Conservation (phyloP, 345 rosid genomes). For the Lumnitzera littorea region DNA sequence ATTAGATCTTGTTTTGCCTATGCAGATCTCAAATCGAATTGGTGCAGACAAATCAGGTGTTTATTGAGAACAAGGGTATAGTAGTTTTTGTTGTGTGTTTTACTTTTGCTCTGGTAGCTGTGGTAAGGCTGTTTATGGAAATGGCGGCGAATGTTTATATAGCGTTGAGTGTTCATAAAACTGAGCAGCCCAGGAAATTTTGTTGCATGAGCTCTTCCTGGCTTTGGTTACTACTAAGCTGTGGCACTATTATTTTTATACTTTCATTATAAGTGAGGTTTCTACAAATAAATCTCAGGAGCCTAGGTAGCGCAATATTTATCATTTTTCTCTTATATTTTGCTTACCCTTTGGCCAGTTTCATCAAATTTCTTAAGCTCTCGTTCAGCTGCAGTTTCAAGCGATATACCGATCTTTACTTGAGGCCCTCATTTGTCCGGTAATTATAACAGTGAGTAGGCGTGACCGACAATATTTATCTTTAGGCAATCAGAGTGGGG, state of each 20-base stretch:
- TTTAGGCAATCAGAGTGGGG: too few species aligned
- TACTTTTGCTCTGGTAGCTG: constrained; percentile 46
- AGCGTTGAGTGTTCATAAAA: constrained; percentile 18
- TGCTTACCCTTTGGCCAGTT: too few species aligned
- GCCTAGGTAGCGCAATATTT: too few species aligned
- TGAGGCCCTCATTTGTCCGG: too few species aligned
- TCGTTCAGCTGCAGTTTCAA: too few species aligned
- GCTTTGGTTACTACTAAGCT: constrained; percentile 38
- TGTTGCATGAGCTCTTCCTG: constrained; percentile 48
- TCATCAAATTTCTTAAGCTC: too few species aligned
- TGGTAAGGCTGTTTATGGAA: constrained; percentile 41
- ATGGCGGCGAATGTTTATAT: constrained; percentile 23
- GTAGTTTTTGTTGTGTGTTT: constrained; percentile 52
- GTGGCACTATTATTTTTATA: constrained; percentile 37
- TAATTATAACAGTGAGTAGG: too few species aligned
- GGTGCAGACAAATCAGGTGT: constrained; percentile 38
- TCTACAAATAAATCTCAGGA: too few species aligned
- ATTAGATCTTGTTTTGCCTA: neutral
- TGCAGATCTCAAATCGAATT: constrained; percentile 52
- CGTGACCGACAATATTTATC: too few species aligned
- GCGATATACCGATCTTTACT: too few species aligned
- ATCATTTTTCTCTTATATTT: too few species aligned
- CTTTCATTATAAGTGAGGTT: constrained; percentile 27
- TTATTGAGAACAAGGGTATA: constrained; percentile 77
- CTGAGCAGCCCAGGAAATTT: constrained; percentile 46